Conservation (phyloP, 768 basidiomycete genomes). For the button mushroom (Agaricus bisporus) region DNA sequence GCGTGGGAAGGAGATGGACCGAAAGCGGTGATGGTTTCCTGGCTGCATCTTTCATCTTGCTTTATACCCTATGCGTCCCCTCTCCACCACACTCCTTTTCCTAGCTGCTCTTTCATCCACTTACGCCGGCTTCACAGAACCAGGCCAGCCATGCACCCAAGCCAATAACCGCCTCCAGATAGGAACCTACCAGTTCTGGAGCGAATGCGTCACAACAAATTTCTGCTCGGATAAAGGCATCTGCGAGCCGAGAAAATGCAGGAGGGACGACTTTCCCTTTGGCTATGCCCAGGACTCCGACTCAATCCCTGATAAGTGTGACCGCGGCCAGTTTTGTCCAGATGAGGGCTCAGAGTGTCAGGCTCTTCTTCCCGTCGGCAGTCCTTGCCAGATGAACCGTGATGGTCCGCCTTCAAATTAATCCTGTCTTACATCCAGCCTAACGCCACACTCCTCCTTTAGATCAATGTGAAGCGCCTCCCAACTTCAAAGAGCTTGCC, state of each 20-base stretch:
- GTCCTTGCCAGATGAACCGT: conserved; percentile 78
- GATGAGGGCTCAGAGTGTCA: conserved; percentile 77
- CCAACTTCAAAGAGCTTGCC: conserved; percentile 54
- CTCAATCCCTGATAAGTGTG: conserved; percentile 56
- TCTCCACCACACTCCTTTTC: conserved; percentile 49
- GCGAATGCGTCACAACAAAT: conserved; percentile 67
- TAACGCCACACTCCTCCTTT: not conserved
- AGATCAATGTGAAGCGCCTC: conserved; percentile 77
- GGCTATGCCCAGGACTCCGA: conserved; percentile 42
- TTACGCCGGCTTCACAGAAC: conserved; percentile 39
- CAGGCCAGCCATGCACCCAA: conserved; percentile 43
- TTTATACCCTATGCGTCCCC: conserved; percentile 17
- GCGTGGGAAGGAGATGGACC: not conserved
- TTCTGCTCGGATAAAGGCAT: conserved; percentile 50
- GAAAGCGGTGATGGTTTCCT: not conserved
- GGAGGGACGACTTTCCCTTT: conserved; percentile 74
- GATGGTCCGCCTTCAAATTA: conserved; percentile 49
- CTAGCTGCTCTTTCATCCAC: conserved; percentile 33
- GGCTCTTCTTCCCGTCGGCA: conserved; percentile 49
- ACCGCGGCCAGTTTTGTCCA: conserved; percentile 66
- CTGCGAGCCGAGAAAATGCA: conserved; percentile 64
- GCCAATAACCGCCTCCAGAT: conserved; percentile 61
- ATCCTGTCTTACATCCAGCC: not conserved
- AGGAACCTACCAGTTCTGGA: conserved; percentile 76
- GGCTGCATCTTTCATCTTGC: conserved; percentile 10